phyloP scores from a whole-genome alignment of 139 green algal genomes.

The Pseudopediastrum boryanum region DNA sequence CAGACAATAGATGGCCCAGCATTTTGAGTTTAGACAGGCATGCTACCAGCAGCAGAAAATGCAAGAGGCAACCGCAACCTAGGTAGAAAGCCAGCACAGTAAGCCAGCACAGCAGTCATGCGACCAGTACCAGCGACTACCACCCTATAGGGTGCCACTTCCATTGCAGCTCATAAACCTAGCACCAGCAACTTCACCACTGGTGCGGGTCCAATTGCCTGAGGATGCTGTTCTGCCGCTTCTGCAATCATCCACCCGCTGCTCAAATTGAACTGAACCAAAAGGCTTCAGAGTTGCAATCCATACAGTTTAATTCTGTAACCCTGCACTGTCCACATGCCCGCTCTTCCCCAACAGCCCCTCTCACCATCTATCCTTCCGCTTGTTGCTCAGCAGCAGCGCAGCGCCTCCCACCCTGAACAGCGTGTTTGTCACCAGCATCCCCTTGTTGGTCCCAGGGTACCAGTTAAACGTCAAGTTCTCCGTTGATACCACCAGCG shows the following conservation, averaged over 20 bases:
- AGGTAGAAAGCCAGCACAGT: not conserved
- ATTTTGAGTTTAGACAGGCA: no score
- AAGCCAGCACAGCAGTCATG: not conserved
- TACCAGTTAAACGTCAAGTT: slow-evolving; percentile 97
- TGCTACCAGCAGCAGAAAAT: not conserved
- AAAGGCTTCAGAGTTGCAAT: not conserved
- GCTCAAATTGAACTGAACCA: not conserved
- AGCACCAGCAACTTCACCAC: no score
- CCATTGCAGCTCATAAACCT: not conserved
- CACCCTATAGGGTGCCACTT: not conserved
- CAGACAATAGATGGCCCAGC: not conserved
- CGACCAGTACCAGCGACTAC: not conserved
- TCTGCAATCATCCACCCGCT: not conserved
- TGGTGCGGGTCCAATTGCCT: no score
- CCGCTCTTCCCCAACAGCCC: no score
- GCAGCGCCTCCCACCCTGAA: slow-evolving; percentile 94
- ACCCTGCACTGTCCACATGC: no score
- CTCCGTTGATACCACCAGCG: slow-evolving; percentile 93
- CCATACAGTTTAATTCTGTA: no score
- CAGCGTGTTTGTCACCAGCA: slow-evolving; percentile 97
- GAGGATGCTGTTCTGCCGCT: no score
- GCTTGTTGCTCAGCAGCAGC: slow-evolving; percentile 89
- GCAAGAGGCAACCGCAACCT: not conserved
- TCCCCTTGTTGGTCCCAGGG: slow-evolving; percentile 88
- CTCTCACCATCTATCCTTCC: slow-evolving; percentile 60